Percentiles rank a stretch among this genome's conserved stretches.
phyloP scores from a whole-genome alignment of 352 stramenopile genomes.

The Globisporangium viniferum region DNA sequence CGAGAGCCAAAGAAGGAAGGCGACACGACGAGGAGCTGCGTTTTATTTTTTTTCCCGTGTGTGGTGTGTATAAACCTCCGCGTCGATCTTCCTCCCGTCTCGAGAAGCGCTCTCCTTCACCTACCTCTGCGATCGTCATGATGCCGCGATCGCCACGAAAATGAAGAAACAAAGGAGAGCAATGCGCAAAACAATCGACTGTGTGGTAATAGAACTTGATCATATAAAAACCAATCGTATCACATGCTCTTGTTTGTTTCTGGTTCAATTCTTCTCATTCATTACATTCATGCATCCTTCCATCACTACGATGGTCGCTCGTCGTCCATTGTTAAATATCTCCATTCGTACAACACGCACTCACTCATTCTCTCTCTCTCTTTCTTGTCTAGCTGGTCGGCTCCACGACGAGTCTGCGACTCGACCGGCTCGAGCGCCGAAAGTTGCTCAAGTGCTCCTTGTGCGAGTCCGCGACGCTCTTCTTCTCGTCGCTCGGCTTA shows the following conservation, averaged over 20 bases:
- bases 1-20: background rate
- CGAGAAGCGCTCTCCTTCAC: background rate
- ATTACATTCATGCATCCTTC: background rate
- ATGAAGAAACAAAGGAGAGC: background rate
- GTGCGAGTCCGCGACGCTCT: slow-evolving; percentile 34
- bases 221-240: slow-evolving; percentile 4
- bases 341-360: background rate
- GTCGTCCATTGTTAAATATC: slow-evolving; percentile 1
- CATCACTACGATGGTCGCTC: background rate
- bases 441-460: slow-evolving; percentile 39
- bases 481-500: slow-evolving; percentile 28
- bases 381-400: background rate
- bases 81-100: background rate
- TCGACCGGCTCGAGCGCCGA: slow-evolving; percentile 9
- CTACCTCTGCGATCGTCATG: background rate
- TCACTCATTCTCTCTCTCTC: background rate
- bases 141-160: background rate
- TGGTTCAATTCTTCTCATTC: background rate
- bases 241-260: background rate
- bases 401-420: slow-evolving; percentile 6
- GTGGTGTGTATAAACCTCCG: slow-evolving; percentile 8
- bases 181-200: background rate
- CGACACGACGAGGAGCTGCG: background rate
- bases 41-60: slow-evolving; percentile 7
- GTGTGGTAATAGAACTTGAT: slow-evolving; percentile 11